A percentile compares a stretch with the other conserved stretches of the same genome.
phyloP scores from a whole-genome alignment of 208 protist species.

The Strigomonas galati region DNA sequence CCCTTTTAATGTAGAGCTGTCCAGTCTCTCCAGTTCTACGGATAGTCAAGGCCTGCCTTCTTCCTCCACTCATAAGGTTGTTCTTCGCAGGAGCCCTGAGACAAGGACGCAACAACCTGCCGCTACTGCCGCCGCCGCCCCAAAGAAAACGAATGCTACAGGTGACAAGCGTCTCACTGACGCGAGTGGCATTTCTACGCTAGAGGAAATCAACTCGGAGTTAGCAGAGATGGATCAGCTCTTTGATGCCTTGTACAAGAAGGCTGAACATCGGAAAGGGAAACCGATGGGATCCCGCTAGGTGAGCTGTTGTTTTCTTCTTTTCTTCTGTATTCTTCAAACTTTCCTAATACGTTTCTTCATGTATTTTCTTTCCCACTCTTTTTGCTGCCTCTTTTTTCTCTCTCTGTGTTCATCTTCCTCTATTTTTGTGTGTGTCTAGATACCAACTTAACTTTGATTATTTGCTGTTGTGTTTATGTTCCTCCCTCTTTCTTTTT shows the following conservation, averaged over 20 bases:
- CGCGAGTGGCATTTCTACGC: neutral
- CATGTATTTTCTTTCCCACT: constrained; percentile 3
- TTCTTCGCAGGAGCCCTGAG: too few species aligned
- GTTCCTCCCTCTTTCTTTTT: constrained; percentile 11
- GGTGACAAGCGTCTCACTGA: too few species aligned
- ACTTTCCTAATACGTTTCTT: neutral
- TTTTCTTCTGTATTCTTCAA: constrained; percentile 9
- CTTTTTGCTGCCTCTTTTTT: constrained; percentile 6
- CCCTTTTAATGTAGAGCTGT: constrained; percentile 28
- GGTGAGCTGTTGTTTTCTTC: neutral
- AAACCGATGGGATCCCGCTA: too few species aligned
- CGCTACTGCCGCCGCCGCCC: too few species aligned
- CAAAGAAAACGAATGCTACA: neutral
- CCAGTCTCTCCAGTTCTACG: constrained; percentile 32
- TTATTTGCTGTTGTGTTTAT: neutral
- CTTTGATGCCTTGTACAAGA: constrained; percentile 13
- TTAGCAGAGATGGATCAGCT: constrained; percentile 7
- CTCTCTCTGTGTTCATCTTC: too few species aligned
- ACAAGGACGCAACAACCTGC: too few species aligned
- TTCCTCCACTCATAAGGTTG: too few species aligned
- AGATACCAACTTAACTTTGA: neutral
- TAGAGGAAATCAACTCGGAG: constrained; percentile 7
- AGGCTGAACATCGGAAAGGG: neutral
- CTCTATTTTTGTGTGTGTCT: too few species aligned
- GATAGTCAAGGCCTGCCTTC: neutral